Evolutionary conservation across 805 yeast genomes (phyloP).

Genomic region (Grigorovia yakushimaensis): DNA sequence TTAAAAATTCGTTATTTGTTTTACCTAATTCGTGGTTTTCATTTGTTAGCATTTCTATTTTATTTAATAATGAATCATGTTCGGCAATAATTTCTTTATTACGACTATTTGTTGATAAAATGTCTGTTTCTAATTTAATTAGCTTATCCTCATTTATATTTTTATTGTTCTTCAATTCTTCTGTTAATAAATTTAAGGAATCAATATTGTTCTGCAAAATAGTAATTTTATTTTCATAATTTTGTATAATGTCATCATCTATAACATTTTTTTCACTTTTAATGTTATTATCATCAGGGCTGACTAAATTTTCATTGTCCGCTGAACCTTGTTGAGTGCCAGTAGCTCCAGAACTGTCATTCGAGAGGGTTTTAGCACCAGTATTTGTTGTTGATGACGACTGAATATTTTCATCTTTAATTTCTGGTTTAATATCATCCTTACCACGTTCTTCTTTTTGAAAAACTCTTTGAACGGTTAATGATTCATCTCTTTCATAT

Average conservation of each 20-base stretch:
- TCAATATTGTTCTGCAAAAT: slow-evolving; percentile 20
- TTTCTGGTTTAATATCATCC: background rate
- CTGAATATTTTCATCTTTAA: slow-evolving; percentile 3
- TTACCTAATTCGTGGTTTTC: slow-evolving; percentile 19
- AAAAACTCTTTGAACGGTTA: slow-evolving; percentile 25
- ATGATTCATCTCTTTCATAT: slow-evolving; percentile 26
- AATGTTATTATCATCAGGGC: background rate
- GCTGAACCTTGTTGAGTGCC: too few species aligned
- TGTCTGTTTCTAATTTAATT: slow-evolving; percentile 15
- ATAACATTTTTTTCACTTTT: background rate
- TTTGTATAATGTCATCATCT: slow-evolving; percentile 2
- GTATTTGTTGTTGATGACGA: background rate
- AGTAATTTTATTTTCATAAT: slow-evolving; percentile 14
- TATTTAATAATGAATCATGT: slow-evolving; percentile 5
- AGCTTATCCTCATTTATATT: slow-evolving; percentile 16
- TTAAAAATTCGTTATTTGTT: slow-evolving; percentile 18
- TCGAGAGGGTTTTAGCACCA: background rate
- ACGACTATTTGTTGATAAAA: slow-evolving; percentile 7
- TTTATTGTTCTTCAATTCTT: slow-evolving; percentile 17
- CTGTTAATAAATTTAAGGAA: slow-evolving; percentile 14
- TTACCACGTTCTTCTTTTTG: slow-evolving; percentile 11
- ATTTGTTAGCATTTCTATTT: slow-evolving; percentile 11
- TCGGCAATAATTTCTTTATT: slow-evolving; percentile 2
- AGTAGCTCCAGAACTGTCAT: too few species aligned
- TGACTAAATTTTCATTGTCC: background rate